These are phyloP conservation scores for Effrenium voratum DNA, from an alignment of 73 alveolate species.

Conservation along the genomic window DNA sequence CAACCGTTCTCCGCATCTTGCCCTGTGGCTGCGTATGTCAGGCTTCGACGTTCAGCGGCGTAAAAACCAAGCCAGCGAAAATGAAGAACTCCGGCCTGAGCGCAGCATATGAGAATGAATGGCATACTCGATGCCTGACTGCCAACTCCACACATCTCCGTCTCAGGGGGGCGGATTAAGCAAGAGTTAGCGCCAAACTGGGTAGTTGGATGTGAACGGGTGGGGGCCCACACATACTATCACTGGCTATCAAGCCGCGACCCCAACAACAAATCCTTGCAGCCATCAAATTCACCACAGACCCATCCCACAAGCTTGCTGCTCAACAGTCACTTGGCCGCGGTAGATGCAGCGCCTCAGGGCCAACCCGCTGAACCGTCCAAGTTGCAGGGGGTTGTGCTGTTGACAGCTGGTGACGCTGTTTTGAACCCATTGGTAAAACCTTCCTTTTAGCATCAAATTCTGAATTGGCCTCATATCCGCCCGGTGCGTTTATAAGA, in stretches of 20 bases:
- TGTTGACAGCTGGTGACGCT: too few species aligned
- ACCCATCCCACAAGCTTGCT: background rate
- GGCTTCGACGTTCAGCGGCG: constrained; percentile 49
- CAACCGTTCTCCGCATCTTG: background rate
- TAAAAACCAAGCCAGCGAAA: constrained; percentile 78
- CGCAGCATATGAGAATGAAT: too few species aligned
- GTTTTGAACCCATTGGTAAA: too few species aligned
- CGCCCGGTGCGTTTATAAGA: too few species aligned
- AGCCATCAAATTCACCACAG: background rate
- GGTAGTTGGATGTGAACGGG: background rate
- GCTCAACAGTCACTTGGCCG: constrained; percentile 54
- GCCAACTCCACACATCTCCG: too few species aligned
- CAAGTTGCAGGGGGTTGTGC: too few species aligned
- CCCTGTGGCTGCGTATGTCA: background rate
- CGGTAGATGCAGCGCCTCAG: constrained; percentile 87
- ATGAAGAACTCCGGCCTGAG: constrained; percentile 74
- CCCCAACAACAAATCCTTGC: background rate
- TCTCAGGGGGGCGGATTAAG: too few species aligned
- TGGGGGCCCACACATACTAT: background rate
- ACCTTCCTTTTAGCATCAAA: too few species aligned
- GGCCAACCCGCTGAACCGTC: background rate
- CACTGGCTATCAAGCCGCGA: background rate
- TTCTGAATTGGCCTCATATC: too few species aligned
- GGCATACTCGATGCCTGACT: too few species aligned
- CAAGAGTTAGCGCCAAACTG: too few species aligned